These are phyloP conservation scores for Brasenia schreberi DNA, from an alignment of 164 flowering plant genomes.

Conservation along the genomic window DNA sequence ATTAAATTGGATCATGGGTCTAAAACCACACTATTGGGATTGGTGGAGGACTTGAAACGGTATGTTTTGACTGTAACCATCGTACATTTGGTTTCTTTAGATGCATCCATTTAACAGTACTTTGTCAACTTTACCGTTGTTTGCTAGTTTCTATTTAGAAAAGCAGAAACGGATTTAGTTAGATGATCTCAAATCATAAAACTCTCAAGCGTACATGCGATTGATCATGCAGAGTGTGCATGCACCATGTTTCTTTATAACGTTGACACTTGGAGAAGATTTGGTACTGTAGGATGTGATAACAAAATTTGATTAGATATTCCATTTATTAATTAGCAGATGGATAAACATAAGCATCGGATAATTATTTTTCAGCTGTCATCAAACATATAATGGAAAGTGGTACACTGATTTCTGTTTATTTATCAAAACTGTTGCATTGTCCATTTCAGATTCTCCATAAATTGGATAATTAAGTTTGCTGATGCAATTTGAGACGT, in stretches of 20 bases:
- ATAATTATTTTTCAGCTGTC: no score
- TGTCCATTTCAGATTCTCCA: no score
- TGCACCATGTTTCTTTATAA: neutral
- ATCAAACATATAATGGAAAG: no score
- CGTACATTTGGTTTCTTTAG: neutral
- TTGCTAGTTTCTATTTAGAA: neutral
- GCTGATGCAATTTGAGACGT: no score
- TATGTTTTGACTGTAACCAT: neutral
- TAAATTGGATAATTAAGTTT: no score
- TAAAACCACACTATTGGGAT: constrained; percentile 57
- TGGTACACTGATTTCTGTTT: no score
- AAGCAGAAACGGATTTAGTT: neutral
- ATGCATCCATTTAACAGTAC: neutral
- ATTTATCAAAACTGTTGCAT: no score
- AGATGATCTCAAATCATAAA: neutral
- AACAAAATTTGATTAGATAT: no score
- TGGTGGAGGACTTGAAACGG: constrained; percentile 29
- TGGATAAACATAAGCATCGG: no score
- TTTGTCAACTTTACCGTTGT: neutral
- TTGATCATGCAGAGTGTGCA: neutral
- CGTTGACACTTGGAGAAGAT: neutral
- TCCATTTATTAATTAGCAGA: no score
- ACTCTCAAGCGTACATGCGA: no score
- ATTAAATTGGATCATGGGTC: constrained; percentile 15
- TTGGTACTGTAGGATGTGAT: no score